Conservation (phyloP, 2,329 filamentous ascomycete species). For the Fusarium multiceps region DNA sequence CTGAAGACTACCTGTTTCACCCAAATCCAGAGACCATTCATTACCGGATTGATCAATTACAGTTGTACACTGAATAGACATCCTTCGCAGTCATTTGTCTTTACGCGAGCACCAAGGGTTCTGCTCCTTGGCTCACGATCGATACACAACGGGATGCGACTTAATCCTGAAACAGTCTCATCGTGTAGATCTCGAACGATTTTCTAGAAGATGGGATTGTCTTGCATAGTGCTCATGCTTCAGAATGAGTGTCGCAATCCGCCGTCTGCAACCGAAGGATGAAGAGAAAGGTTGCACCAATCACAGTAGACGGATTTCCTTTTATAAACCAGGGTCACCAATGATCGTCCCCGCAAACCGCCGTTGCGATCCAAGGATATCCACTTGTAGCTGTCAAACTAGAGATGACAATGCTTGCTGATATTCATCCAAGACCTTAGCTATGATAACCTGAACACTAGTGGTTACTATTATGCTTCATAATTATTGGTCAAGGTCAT, state of each 20-base stretch:
- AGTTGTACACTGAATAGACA: neutral
- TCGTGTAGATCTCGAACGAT: slow-evolving; percentile 28
- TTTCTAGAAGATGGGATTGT: slow-evolving; percentile 20
- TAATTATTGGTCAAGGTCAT: accelerated
- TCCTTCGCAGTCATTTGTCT: neutral
- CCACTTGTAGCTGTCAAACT: slow-evolving; percentile 24
- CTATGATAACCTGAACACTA: too few relatives aligned
- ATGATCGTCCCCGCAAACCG: slow-evolving; percentile 25
- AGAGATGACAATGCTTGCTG: slow-evolving; percentile 20
- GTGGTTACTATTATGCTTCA: accelerated
- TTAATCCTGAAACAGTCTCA: slow-evolving; percentile 3
- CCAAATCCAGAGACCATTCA: neutral
- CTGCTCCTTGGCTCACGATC: neutral
- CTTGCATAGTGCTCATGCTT: neutral
- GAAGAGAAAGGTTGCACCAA: slow-evolving; percentile 15
- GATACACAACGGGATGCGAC: neutral
- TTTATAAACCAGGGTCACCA: slow-evolving; percentile 7
- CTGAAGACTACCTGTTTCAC: too few relatives aligned
- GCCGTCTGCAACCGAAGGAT: slow-evolving; percentile 9
- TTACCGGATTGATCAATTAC: neutral
- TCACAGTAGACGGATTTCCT: slow-evolving; percentile 20
- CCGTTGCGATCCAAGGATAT: slow-evolving; percentile 1
- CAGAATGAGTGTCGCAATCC: slow-evolving; percentile 8
- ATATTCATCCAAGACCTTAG: neutral
- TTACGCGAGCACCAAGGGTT: neutral